phyloP scores from a whole-genome alignment of 2,329 filamentous ascomycete species.

The Cladosporium sphaerospermum region DNA sequence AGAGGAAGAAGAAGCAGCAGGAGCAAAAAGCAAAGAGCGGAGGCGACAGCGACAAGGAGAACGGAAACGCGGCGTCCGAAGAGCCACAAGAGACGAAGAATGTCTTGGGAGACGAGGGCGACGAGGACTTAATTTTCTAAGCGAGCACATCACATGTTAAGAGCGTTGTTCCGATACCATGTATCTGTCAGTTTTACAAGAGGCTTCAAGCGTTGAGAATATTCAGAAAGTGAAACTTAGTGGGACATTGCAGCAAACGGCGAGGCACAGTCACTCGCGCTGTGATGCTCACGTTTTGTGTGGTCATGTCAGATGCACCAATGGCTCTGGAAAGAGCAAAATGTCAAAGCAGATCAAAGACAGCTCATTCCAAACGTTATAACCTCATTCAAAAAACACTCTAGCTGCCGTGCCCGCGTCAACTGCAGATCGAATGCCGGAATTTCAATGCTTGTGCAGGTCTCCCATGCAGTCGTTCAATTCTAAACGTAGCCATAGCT shows the following conservation, averaged over 20 bases:
- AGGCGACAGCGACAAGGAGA: slow-evolving; percentile 25
- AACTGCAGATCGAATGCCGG: too few species aligned
- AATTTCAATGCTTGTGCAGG: too few species aligned
- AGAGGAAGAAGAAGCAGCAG: slow-evolving; percentile 23
- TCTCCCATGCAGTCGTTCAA: too few species aligned
- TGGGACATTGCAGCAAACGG: too few species aligned
- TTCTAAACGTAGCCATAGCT: too few species aligned
- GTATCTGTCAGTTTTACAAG: not conserved
- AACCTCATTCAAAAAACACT: slow-evolving; percentile 1
- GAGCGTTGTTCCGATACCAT: slow-evolving; percentile 8
- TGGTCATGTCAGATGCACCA: too few species aligned
- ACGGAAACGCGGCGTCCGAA: slow-evolving; percentile 15
- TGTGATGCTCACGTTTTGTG: too few species aligned
- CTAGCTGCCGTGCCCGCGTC: not conserved
- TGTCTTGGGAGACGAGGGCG: slow-evolving; percentile 31
- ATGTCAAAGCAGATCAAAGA: not conserved
- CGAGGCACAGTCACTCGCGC: too few species aligned
- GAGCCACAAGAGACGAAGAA: slow-evolving; percentile 23
- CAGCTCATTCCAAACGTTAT: slow-evolving; percentile 2
- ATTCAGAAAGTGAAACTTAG: not conserved
- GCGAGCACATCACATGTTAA: not conserved
- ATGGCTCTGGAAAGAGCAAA: too few species aligned
- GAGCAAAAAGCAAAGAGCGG: slow-evolving; percentile 11
- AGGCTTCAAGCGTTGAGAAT: not conserved
- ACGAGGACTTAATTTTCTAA: slow-evolving; percentile 30